Evolutionary conservation across 495 filamentous ascomycete genomes (phyloP).

Genomic region (Penicillium paxilli): DNA sequence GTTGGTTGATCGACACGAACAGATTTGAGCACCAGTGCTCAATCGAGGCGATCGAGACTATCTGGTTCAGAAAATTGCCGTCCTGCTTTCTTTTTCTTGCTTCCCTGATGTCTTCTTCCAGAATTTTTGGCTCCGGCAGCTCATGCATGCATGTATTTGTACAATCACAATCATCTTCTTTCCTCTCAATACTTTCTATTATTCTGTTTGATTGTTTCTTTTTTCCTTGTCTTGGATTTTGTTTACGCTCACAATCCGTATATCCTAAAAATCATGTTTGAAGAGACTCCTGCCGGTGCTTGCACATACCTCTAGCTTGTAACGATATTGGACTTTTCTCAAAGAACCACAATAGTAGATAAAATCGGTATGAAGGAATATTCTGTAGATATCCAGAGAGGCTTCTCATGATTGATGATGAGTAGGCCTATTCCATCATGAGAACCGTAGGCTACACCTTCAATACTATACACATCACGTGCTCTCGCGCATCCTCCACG

Average conservation of each 20-base stretch:
- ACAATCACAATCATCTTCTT: constrained; percentile 34
- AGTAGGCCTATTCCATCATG: too few relatives aligned
- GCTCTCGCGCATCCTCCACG: constrained; percentile 11
- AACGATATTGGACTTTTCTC: too few relatives aligned
- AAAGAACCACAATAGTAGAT: too few relatives aligned
- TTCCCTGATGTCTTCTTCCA: constrained; percentile 28
- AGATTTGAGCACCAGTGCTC: not conserved
- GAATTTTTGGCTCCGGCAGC: constrained; percentile 36
- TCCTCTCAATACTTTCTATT: constrained; percentile 20
- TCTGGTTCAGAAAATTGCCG: constrained; percentile 6
- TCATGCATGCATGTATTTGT: constrained; percentile 50
- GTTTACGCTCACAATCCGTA: constrained; percentile 27
- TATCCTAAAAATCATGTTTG: constrained; percentile 21
- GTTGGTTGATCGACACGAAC: not conserved
- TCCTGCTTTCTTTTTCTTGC: constrained; percentile 21
- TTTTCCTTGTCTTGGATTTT: constrained; percentile 7
- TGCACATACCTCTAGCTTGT: too few relatives aligned
- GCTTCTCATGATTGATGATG: too few relatives aligned
- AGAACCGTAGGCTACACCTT: too few relatives aligned
- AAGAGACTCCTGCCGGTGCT: too few relatives aligned
- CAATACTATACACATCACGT: constrained; percentile 7
- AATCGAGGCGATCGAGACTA: not conserved
- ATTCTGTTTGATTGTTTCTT: too few relatives aligned
- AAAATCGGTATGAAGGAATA: too few relatives aligned
- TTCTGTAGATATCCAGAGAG: too few relatives aligned